Evolutionary conservation across 805 yeast genomes (phyloP).

Genomic region (Kuraishia molischiana): DNA sequence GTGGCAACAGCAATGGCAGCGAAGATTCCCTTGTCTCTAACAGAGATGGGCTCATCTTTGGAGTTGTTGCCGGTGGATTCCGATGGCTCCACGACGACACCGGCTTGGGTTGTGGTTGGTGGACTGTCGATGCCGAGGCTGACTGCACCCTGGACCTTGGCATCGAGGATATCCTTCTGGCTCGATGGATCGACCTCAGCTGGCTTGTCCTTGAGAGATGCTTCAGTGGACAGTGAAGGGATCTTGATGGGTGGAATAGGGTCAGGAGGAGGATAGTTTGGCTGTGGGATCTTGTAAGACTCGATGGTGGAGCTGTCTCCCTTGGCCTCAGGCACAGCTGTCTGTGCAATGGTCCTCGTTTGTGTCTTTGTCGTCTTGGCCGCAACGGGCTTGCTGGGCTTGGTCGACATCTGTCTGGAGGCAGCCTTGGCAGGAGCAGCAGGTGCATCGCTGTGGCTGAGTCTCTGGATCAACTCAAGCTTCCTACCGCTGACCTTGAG

Average conservation of each 20-base stretch:
- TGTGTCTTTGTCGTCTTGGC: conserved; percentile 1
- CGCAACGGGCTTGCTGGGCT: background rate
- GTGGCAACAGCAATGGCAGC: background rate
- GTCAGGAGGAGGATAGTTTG: conserved; percentile 12
- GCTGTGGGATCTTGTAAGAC: conserved; percentile 37
- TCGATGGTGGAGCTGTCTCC: conserved; percentile 53
- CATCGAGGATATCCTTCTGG: conserved; percentile 1
- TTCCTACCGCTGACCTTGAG: conserved; percentile 54
- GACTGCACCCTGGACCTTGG: conserved; percentile 2
- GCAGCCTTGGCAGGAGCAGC: background rate
- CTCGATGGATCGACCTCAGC: background rate
- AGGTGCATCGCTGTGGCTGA: conserved; percentile 9
- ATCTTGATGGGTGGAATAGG: conserved; percentile 14
- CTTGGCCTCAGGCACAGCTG: conserved; percentile 26
- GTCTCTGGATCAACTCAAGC: conserved; percentile 38
- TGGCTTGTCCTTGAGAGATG: conserved; percentile 9
- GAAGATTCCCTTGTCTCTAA: conserved; percentile 1
- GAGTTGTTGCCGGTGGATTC: background rate
- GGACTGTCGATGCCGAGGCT: conserved; percentile 1
- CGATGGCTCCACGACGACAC: conserved; percentile 1
- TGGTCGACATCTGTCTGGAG: conserved; percentile 1
- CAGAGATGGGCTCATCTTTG: background rate
- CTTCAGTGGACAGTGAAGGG: conserved; percentile 18
- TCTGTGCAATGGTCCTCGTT: conserved; percentile 7
- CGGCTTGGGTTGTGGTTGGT: conserved; percentile 1